phyloP scores from a whole-genome alignment of 2,329 filamentous ascomycete species.

The Juglanconis juglandina region DNA sequence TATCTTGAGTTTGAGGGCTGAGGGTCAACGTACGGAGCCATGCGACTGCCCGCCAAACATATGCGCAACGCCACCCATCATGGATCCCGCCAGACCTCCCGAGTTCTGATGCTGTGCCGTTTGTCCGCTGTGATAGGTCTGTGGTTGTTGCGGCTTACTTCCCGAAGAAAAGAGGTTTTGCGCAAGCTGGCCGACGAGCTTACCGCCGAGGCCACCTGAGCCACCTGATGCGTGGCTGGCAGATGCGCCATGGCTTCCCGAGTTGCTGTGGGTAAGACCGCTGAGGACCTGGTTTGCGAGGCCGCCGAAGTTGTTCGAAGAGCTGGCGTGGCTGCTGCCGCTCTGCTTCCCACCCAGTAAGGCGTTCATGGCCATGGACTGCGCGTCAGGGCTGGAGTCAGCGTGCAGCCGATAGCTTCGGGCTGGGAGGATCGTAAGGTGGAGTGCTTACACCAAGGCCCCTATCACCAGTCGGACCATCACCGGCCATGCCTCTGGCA shows the following conservation, averaged over 20 bases:
- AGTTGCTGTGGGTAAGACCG: constrained; percentile 29
- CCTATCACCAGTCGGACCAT: constrained; percentile 55
- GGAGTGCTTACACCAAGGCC: constrained; percentile 59
- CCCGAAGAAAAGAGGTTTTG: constrained; percentile 52
- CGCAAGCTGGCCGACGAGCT: constrained; percentile 55
- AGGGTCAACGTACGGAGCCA: constrained; percentile 33
- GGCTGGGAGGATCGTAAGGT: background rate
- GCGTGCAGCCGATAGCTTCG: background rate
- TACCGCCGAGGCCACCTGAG: constrained; percentile 39
- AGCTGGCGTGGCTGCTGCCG: constrained; percentile 34
- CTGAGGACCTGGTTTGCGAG: constrained; percentile 48
- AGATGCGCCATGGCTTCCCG: constrained; percentile 26
- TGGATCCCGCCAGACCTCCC: constrained; percentile 44
- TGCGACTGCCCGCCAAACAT: constrained; percentile 48
- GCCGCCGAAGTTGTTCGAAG: constrained; percentile 40
- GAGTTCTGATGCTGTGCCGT: constrained; percentile 35
- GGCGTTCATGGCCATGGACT: constrained; percentile 61
- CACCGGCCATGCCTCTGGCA: constrained; percentile 21
- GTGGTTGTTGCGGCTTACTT: constrained; percentile 43
- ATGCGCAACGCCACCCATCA: constrained; percentile 53
- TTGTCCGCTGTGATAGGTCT: constrained; percentile 49
- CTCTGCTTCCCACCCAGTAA: constrained; percentile 47
- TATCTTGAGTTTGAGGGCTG: background rate
- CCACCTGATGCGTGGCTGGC: constrained; percentile 21
- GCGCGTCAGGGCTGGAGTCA: constrained; percentile 16